Evolutionary conservation across 208 protist species (phyloP).

Genomic region (Plasmodiophora brassicae): DNA sequence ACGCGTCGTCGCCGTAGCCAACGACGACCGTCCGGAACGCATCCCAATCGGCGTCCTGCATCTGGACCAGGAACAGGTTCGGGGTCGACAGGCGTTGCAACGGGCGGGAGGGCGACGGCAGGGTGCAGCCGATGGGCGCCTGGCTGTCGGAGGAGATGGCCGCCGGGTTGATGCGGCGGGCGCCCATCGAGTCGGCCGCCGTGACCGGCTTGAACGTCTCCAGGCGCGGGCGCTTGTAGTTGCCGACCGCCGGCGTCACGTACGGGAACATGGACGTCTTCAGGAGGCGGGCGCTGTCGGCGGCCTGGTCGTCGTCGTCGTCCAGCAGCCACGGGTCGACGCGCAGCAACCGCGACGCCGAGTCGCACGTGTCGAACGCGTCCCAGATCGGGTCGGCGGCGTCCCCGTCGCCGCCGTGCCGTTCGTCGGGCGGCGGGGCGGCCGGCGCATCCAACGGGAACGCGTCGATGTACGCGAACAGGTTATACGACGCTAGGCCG

Average conservation of each 20-base stretch:
- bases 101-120: background rate
- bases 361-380: too few relatives aligned
- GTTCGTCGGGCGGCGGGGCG: too few relatives aligned
- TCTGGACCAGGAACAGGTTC: constrained; percentile 1
- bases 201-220: background rate
- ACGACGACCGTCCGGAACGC: background rate
- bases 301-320: background rate
- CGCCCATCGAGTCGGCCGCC: background rate
- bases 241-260: too few relatives aligned
- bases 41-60: background rate
- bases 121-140: background rate
- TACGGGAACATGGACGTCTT: constrained; percentile 32
- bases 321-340: background rate
- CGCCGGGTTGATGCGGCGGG: background rate
- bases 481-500: too few relatives aligned
- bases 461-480: too few relatives aligned
- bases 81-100: background rate
- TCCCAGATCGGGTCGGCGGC: too few relatives aligned
- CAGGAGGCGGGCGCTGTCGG: constrained; percentile 2
- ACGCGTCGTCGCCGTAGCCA: background rate
- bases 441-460: too few relatives aligned
- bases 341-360: too few relatives aligned
- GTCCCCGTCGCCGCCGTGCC: too few relatives aligned
- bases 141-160: background rate
- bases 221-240: background rate